Conservation (phyloP, 306 rosid species). For the Gleditsia sinensis region DNA sequence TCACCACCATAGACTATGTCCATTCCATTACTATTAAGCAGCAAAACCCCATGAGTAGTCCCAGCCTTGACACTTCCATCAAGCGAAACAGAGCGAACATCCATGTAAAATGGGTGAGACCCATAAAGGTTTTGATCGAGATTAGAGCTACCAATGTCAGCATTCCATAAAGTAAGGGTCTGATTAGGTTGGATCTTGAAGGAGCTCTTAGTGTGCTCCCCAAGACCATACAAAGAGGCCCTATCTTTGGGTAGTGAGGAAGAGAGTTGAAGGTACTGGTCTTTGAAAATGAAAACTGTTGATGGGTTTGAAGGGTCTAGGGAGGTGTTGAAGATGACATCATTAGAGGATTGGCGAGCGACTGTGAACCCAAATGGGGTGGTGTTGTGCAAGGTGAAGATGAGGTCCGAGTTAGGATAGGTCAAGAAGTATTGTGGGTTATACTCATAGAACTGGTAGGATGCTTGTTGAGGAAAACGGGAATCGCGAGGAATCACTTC, state of each 20-base stretch:
- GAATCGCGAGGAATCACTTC: slow-evolving; percentile 51
- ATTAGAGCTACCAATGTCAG: slow-evolving; percentile 49
- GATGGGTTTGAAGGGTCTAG: slow-evolving; percentile 41
- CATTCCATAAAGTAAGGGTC: slow-evolving; percentile 67
- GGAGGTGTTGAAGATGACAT: slow-evolving; percentile 57
- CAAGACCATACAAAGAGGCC: slow-evolving; percentile 68
- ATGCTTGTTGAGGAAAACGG: background rate
- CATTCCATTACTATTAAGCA: slow-evolving; percentile 83
- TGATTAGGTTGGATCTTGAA: slow-evolving; percentile 56
- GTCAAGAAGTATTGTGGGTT: slow-evolving; percentile 10
- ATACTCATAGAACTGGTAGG: background rate
- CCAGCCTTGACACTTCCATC: slow-evolving; percentile 54
- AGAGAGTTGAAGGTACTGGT: slow-evolving; percentile 74
- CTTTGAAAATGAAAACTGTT: slow-evolving; percentile 64
- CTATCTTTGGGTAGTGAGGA: slow-evolving; percentile 59
- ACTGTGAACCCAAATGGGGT: slow-evolving; percentile 75
- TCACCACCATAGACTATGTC: slow-evolving; percentile 64
- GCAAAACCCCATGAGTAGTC: slow-evolving; percentile 73
- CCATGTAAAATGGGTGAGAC: slow-evolving; percentile 87
- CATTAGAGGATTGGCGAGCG: slow-evolving; percentile 61
- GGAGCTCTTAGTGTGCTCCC: slow-evolving; percentile 73
- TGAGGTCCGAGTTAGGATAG: slow-evolving; percentile 59
- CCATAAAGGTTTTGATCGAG: slow-evolving; percentile 73
- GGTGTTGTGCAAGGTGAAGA: slow-evolving; percentile 64
- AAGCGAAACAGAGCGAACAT: slow-evolving; percentile 51